These are phyloP conservation scores for Schizophyllum amplum DNA, from an alignment of 1,284 basidiomycete genomes.

Conservation along the genomic window DNA sequence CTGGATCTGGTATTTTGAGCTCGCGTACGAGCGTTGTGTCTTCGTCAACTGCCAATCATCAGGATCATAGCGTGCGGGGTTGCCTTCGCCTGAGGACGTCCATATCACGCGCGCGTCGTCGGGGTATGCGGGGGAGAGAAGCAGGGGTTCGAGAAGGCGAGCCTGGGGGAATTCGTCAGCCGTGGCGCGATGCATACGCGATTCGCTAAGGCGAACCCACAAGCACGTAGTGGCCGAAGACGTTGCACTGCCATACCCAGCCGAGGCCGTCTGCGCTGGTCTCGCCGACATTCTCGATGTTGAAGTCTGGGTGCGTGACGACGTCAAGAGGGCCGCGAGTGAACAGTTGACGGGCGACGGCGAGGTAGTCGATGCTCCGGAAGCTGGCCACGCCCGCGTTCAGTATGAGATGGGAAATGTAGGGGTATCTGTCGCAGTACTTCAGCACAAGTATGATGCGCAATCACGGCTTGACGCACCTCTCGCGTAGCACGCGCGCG, in stretches of 20 bases:
- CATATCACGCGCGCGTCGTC: conserved; percentile 65
- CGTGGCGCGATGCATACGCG: neutral
- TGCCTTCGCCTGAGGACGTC: conserved; percentile 71
- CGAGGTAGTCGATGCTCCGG: conserved; percentile 46
- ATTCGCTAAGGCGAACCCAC: too few species aligned
- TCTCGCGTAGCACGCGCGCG: conserved; percentile 17
- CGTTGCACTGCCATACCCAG: conserved; percentile 80
- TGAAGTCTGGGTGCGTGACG: conserved; percentile 54
- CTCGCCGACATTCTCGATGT: conserved; percentile 55
- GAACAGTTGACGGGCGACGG: conserved; percentile 43
- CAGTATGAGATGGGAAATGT: conserved; percentile 75
- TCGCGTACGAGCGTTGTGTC: conserved; percentile 60
- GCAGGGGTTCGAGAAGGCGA: conserved; percentile 44
- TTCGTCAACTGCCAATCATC: conserved; percentile 70
- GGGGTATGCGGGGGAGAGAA: conserved; percentile 31
- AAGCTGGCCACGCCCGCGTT: conserved; percentile 78
- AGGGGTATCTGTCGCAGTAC: conserved; percentile 67
- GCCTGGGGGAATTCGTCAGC: conserved; percentile 31
- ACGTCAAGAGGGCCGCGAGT: conserved; percentile 33
- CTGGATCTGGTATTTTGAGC: conserved; percentile 77
- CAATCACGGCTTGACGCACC: neutral
- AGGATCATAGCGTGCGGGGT: conserved; percentile 43
- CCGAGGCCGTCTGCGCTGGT: conserved; percentile 68
- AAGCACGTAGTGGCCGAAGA: conserved; percentile 76
- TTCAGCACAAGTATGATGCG: neutral